Evolutionary conservation across 345 rosid species (phyloP).

Genomic region (Toxicodendron radicans): DNA sequence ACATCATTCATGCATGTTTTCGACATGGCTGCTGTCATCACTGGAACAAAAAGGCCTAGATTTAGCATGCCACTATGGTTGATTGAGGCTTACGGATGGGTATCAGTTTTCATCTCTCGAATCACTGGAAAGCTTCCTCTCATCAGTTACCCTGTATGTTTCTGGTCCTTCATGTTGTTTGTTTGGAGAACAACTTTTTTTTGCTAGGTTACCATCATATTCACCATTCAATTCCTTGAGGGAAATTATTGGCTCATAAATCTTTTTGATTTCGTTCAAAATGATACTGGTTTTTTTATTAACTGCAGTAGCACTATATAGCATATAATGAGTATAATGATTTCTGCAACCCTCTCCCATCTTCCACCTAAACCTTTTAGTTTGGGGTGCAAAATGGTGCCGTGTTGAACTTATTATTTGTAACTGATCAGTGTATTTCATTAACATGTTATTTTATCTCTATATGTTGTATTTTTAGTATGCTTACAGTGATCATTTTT

Average conservation of each 20-base stretch:
- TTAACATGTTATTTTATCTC: neutral
- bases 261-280: neutral
- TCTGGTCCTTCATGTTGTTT: conserved; percentile 1
- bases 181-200: neutral
- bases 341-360: neutral
- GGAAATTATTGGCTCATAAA: neutral
- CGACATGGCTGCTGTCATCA: conserved; percentile 72
- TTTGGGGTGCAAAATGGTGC: no score
- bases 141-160: conserved; percentile 80
- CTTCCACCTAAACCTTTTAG: neutral
- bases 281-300: neutral
- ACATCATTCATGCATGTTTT: conserved; percentile 70
- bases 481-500: conserved; percentile 5
- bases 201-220: neutral
- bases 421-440: no score
- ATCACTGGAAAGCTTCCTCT: conserved; percentile 86
- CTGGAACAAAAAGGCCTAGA: conserved; percentile 58
- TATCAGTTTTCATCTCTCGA: conserved; percentile 55
- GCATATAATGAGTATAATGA: neutral
- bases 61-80: conserved; percentile 66
- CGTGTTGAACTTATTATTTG: no score
- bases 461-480: neutral
- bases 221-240: neutral
- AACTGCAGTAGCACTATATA: no score
- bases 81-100: conserved; percentile 68